Evolutionary conservation across 2,329 filamentous ascomycete genomes (phyloP), one percentile per base, ranked within the genome.

Genomic region (Tothia fuscella): DNA sequence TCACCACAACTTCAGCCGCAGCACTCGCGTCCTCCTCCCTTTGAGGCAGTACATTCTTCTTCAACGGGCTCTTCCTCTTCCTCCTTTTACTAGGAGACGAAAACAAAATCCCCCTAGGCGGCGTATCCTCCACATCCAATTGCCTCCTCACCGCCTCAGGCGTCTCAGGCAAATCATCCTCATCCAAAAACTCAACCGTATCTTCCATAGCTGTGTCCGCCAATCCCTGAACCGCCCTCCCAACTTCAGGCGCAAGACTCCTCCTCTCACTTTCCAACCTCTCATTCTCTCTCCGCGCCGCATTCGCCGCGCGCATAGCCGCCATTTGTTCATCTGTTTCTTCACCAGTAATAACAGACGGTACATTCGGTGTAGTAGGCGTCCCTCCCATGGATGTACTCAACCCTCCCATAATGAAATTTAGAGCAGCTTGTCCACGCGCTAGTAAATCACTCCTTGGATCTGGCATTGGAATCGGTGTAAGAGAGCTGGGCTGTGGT

Each of bases 281-380:
- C 39, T 41, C 39, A n/a, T 14, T 19, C 14, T 41, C 26, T 17
- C 26, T 41, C 17, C 39, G 28, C 29, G 39, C 39, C 31, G n/a
- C 24, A 22, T 31, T 41, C 30, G 29, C 29, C n/a, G 17, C 21
- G 25, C 39, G 17, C 14, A 41, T 41, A 16, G 28, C 39, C 2
- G 16, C 29, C 39, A 41, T 41, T 17, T 41, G 39, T 17, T 41
- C 39, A 16, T 41, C 39, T 14, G 39, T 41, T 21, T 41, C 39
- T 17, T 41, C 39, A 14, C 39, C 39, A 19, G 30, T 32, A 16
- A 37, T n/a, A 2, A 37, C 35, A 4, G 35, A 13, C 7, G 35
- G 35, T 25, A 37, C 20, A 21, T 25, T 37, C 5, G 35, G 22
- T 17, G 25, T 37, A 13, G 12, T 21, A 17, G 35, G 35, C 13